Percentiles rank a stretch among this genome's conserved stretches.
phyloP scores from a whole-genome alignment of 1,284 basidiomycete genomes.

The Porogramme epimiltina region DNA sequence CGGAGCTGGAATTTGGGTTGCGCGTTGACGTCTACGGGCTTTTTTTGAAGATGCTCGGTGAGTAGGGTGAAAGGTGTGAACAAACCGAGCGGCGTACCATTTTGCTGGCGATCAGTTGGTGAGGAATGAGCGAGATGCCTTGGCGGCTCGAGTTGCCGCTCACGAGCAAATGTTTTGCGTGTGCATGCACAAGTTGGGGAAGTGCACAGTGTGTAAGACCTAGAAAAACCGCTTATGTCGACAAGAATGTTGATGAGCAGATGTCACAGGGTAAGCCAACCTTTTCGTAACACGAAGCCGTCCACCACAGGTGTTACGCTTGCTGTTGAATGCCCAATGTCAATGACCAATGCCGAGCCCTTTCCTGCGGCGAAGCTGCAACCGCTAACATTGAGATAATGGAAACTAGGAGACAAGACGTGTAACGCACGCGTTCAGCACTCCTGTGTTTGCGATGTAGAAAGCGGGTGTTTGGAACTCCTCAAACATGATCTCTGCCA shows the following conservation, averaged over 20 bases:
- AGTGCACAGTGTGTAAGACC: constrained; percentile 72
- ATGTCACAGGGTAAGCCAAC: constrained; percentile 39
- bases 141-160: constrained; percentile 49
- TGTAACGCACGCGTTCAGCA: constrained; percentile 83
- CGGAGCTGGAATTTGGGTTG: constrained; percentile 70
- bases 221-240: constrained; percentile 28
- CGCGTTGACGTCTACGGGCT: constrained; percentile 65
- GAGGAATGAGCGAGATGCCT: constrained; percentile 70
- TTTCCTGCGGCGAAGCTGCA: constrained; percentile 92
- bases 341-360: constrained; percentile 93
- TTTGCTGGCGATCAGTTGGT: constrained; percentile 88
- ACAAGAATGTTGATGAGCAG: neutral
- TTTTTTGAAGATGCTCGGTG: neutral
- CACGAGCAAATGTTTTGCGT: constrained; percentile 66
- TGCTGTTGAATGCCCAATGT: constrained; percentile 87
- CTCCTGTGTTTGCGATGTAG: constrained; percentile 96
- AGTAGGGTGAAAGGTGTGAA: neutral
- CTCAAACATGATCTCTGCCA: constrained; percentile 98
- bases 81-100: constrained; percentile 38
- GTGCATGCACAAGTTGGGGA: constrained; percentile 77
- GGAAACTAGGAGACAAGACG: too few relatives aligned
- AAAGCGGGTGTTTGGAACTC: constrained; percentile 94
- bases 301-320: constrained; percentile 97
- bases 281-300: constrained; percentile 96
- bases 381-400: too few relatives aligned